These are phyloP conservation scores for Ganoderma lucidum DNA, from an alignment of 1,284 basidiomycete genomes.

Conservation along the genomic window DNA sequence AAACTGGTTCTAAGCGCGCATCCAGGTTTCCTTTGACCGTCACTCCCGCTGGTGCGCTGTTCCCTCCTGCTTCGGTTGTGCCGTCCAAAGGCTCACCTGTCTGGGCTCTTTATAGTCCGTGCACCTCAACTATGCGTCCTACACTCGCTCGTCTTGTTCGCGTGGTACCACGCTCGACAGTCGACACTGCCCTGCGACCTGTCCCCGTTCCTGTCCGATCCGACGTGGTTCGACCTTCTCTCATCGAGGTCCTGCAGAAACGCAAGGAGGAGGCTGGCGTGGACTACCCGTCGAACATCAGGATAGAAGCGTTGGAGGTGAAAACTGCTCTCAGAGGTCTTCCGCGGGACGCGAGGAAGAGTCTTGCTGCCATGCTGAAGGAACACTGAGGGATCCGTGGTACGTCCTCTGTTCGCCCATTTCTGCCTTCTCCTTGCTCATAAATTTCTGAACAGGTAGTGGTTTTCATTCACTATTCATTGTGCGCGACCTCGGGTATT, in stretches of 20 bases:
- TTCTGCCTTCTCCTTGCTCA: neutral
- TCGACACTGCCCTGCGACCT: conserved; percentile 38
- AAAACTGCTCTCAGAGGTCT: conserved; percentile 48
- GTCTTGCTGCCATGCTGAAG: conserved; percentile 48
- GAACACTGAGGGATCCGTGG: conserved; percentile 40
- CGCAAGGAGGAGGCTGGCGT: conserved; percentile 47
- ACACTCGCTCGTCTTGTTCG: conserved; percentile 49
- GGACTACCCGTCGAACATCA: conserved; percentile 51
- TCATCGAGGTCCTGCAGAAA: conserved; percentile 50
- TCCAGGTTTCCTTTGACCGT: neutral
- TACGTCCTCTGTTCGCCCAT: neutral
- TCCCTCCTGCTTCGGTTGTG: neutral
- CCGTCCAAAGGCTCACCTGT: neutral
- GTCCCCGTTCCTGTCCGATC: conserved; percentile 37
- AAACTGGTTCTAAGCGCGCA: neutral
- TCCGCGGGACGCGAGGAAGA: conserved; percentile 43
- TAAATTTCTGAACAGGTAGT: too few relatives aligned
- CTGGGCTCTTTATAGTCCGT: neutral
- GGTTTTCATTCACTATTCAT: neutral
- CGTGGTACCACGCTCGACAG: conserved; percentile 48
- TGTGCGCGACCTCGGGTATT: neutral
- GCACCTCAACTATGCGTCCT: conserved; percentile 40
- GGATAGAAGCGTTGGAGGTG: conserved; percentile 51
- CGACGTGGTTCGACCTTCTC: conserved; percentile 40
- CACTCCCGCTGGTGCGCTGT: conserved; percentile 16